Evolutionary conservation across 805 yeast genomes (phyloP).

Genomic region (Candida endomychidarum): DNA sequence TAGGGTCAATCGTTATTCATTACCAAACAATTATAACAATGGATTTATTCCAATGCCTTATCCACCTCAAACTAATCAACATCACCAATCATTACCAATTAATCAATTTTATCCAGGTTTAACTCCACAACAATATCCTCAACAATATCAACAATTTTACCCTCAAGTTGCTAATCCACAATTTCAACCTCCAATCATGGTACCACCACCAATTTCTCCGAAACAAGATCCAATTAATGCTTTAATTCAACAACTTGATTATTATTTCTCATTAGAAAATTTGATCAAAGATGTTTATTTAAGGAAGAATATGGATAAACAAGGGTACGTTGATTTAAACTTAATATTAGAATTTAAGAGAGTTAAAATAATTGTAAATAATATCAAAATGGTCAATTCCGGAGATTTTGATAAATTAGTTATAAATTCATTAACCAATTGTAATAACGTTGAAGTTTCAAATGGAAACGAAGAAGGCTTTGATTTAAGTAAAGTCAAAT

Average conservation of each 20-base stretch:
- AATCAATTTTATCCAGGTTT: constrained; percentile 12
- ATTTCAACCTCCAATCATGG: constrained; percentile 24
- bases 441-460: constrained; percentile 52
- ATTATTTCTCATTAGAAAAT: constrained; percentile 87
- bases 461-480: constrained; percentile 29
- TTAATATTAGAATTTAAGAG: constrained; percentile 73
- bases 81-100: constrained; percentile 17
- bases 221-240: constrained; percentile 47
- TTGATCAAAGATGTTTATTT: constrained; percentile 80
- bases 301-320: constrained; percentile 74
- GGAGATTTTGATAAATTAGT: constrained; percentile 34
- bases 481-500: constrained; percentile 48
- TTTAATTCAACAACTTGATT: constrained; percentile 68
- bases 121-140: constrained; percentile 9
- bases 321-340: constrained; percentile 68
- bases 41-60: constrained; percentile 13
- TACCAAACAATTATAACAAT: constrained; percentile 13
- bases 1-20: constrained; percentile 16
- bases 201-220: constrained; percentile 49
- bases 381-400: constrained; percentile 28
- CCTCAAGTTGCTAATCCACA: constrained; percentile 12
- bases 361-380: constrained; percentile 54
- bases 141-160: constrained; percentile 10
- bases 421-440: constrained; percentile 52
- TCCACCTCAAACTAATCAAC: constrained; percentile 10